Evolutionary conservation across 495 filamentous ascomycete species (phyloP), one percentile per base, ranked within the genome.

Genomic region (Penicillium alfredii): DNA sequence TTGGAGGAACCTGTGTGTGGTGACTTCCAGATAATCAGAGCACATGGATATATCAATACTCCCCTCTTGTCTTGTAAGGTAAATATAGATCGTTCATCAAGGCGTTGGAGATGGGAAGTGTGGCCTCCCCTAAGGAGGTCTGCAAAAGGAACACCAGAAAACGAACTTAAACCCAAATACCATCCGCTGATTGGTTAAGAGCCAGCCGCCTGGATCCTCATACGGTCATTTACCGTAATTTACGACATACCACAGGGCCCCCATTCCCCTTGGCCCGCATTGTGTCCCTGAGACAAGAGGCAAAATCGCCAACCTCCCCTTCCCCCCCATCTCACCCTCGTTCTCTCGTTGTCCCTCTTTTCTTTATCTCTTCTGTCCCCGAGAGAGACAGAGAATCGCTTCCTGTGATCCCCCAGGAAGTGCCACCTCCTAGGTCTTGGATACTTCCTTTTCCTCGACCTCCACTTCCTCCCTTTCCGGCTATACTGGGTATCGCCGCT

Each of bases 241-340:
- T 4, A 32, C 29, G 27, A 31, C 29, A 32, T 40, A 12, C 37
- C 37, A 13, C 22, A 20, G n/a, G n/a, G n/a, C n/a, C n/a, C n/a
- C n/a, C n/a, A n/a, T n/a, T n/a, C n/a, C n/a, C n/a, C n/a, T n/a
- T n/a, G n/a, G n/a, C n/a, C 28, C 28, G 27, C 35, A 26, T 27
- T 40, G 27, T 32, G 27, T 21, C 11, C 21, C 19, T 24, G 8
- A 9, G 15, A 24, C 26, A 21, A 20, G 17, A 30, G 14, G 8
- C 23, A 9, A 25, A 25, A 25, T n/a, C n/a, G n/a, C n/a, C 23
- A 25, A 5, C 20, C 6, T 32, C 37, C 43, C 23, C 34, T 37
- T 28, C 29, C 41, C 45, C 41, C 31, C 47, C 30, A 35, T 47
- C 46, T 40, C 45, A 35, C 43, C 44, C 45, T 53, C 48, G 32